Evolutionary conservation across 345 rosid species (phyloP), one percentile per base, ranked within the genome.

Genomic region (Noccaea bulbosa): DNA sequence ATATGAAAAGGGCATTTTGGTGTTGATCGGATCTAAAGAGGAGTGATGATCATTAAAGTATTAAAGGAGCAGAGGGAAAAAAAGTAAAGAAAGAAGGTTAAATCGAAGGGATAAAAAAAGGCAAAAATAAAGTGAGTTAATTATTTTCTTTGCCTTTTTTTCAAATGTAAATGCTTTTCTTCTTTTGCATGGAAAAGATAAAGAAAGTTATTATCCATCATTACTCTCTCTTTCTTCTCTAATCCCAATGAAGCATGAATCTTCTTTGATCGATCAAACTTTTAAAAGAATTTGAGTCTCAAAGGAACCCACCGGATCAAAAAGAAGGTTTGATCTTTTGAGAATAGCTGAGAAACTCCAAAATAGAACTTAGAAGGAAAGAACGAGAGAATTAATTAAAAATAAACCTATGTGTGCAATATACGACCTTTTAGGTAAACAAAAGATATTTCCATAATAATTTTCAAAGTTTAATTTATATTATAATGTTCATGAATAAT

Each of bases 171-270:
- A 53, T 69, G 75, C 71, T 69, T 67, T 76, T 63, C 71, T 70
- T 39, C 71, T 76, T 76, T 76, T 70, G 79, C 75, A 76, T 76
- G 75, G 60, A 70, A 76, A 74, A 67, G 69, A 68, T 60, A 75
- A 73, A 69, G 75, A 69, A 63, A 33, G 22, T 20, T 20, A 20
- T 49, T 69, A 70, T 48, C 2, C 49, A 76, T 76, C 62, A 76
- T 76, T 49, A 70, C 71, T 56, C 61, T 49, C 71, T 70, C 71
- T 76, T 75, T 69, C 51, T 62, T 75, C 74, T 55, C 74, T 75
- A 69, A 75, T 75, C 79, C 79, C 79, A 35, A 75, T 69, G 79
- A 75, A 75, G 54, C 70, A 75, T 75, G 69, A 75, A 62, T 75
- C 58, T 69, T 75, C 58, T 69, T 69, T 24, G 79, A 75, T 69